phyloP scores from a whole-genome alignment of 2,329 filamentous ascomycete genomes.

The Beauveria varroae region DNA sequence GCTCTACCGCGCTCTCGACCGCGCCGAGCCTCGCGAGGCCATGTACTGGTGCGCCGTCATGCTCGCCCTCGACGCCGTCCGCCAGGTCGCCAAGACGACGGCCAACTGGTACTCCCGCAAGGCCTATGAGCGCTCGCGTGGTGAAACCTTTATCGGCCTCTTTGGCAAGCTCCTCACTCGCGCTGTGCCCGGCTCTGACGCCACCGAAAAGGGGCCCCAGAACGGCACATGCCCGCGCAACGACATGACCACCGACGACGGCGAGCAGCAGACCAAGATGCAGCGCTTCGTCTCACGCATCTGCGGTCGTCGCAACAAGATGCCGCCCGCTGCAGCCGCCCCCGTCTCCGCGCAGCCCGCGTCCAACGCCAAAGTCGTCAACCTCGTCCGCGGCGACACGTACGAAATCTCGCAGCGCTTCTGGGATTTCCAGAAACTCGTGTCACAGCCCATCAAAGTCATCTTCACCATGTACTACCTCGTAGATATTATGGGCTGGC shows the following conservation, averaged over 20 bases:
- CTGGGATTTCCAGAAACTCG: slow-evolving; percentile 75
- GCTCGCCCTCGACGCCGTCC: slow-evolving; percentile 24
- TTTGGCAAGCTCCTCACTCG: slow-evolving; percentile 36
- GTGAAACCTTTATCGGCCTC: slow-evolving; percentile 47
- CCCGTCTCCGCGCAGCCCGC: slow-evolving; percentile 47
- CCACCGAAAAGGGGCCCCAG: slow-evolving; percentile 26
- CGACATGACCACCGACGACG: neutral
- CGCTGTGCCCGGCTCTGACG: slow-evolving; percentile 30
- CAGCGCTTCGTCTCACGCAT: slow-evolving; percentile 15
- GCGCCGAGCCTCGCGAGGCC: slow-evolving; percentile 22
- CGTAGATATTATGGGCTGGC: slow-evolving; percentile 70
- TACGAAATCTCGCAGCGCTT: slow-evolving; percentile 79
- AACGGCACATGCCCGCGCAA: slow-evolving; percentile 9
- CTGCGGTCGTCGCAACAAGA: slow-evolving; percentile 17
- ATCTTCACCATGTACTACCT: slow-evolving; percentile 56
- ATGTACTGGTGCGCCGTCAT: slow-evolving; percentile 31
- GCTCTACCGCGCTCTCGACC: slow-evolving; percentile 28
- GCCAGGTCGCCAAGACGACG: slow-evolving; percentile 28
- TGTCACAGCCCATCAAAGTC: slow-evolving; percentile 71
- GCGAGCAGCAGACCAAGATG: neutral
- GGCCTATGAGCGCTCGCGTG: slow-evolving; percentile 74
- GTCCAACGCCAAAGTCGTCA: slow-evolving; percentile 85
- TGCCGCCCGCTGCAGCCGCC: neutral
- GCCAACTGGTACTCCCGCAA: slow-evolving; percentile 74
- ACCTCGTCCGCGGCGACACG: slow-evolving; percentile 73